phyloP scores from a whole-genome alignment of 805 yeast species.

The Saccharomycopsis malanga region DNA sequence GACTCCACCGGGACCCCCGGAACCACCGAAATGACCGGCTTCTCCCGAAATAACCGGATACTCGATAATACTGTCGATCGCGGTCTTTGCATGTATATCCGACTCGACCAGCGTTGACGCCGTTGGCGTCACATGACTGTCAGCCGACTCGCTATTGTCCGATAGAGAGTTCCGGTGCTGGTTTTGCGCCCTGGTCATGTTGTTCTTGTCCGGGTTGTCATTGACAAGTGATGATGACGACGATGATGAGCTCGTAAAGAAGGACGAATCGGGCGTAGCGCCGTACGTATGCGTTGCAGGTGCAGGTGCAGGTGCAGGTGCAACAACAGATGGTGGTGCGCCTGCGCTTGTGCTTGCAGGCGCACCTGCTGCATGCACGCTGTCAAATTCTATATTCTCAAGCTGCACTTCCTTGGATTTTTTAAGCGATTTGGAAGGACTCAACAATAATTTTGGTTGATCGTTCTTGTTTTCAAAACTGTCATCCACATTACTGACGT shows the following conservation, averaged over 20 bases:
- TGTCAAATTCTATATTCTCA: constrained; percentile 5
- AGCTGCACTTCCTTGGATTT: constrained; percentile 3
- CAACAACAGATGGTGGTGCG: neutral
- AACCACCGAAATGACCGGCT: neutral
- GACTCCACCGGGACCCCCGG: neutral
- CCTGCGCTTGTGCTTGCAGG: neutral
- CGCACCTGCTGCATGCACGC: neutral
- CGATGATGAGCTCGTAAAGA: constrained; percentile 5
- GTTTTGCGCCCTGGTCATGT: neutral
- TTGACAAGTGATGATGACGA: constrained; percentile 3
- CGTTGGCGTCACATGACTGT: neutral
- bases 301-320: neutral
- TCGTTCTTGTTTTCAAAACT: neutral
- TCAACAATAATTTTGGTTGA: constrained; percentile 8
- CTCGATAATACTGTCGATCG: neutral
- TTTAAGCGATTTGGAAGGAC: constrained; percentile 16
- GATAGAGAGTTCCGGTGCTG: neutral
- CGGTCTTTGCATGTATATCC: neutral
- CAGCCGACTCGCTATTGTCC: neutral
- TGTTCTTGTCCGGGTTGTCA: neutral
- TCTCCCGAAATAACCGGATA: neutral
- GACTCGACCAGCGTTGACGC: neutral
- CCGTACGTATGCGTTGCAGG: neutral
- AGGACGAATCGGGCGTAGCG: constrained; percentile 1
- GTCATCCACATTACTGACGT: neutral